Evolutionary conservation across 441 rosid genomes (phyloP).

Genomic region (Raphanus hybrid): DNA sequence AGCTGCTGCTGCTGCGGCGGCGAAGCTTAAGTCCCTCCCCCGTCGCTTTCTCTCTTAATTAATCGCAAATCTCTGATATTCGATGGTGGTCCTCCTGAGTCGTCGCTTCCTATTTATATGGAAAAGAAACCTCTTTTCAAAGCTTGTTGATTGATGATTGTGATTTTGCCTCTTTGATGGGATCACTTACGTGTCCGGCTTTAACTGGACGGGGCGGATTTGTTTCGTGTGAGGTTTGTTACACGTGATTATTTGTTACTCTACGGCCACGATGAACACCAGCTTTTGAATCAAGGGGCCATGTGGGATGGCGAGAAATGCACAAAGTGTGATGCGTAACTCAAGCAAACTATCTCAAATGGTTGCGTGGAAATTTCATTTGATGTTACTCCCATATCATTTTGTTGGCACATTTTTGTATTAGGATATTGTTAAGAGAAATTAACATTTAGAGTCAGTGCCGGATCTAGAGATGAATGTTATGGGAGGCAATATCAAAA

Average conservation of each 20-base stretch:
- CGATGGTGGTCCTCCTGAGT: background rate
- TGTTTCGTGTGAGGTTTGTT: slow-evolving; percentile 1
- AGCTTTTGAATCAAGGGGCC: background rate
- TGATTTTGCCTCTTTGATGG: background rate
- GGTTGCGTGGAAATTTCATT: slow-evolving; percentile 1
- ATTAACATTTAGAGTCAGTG: too few relatives aligned
- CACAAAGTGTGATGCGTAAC: slow-evolving; percentile 10
- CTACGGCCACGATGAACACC: background rate
- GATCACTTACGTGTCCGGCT: background rate
- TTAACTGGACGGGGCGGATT: background rate
- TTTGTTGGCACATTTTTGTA: background rate
- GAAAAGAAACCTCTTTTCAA: slow-evolving; percentile 7
- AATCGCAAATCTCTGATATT: slow-evolving; percentile 2
- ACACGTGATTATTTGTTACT: slow-evolving; percentile 6
- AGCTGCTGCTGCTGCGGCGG: background rate
- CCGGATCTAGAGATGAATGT: too few relatives aligned
- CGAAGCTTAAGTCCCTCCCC: slow-evolving; percentile 3
- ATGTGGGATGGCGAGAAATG: background rate
- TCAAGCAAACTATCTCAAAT: background rate
- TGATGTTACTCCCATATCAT: background rate
- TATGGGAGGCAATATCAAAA: too few relatives aligned
- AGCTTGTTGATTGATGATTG: background rate
- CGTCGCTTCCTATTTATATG: slow-evolving; percentile 21
- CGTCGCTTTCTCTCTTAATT: slow-evolving; percentile 16
- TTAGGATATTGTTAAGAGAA: background rate